Percentiles rank a stretch among this genome's conserved stretches.
Evolutionary conservation across 306 rosid species (phyloP).

Genomic region (Quercus rubra): DNA sequence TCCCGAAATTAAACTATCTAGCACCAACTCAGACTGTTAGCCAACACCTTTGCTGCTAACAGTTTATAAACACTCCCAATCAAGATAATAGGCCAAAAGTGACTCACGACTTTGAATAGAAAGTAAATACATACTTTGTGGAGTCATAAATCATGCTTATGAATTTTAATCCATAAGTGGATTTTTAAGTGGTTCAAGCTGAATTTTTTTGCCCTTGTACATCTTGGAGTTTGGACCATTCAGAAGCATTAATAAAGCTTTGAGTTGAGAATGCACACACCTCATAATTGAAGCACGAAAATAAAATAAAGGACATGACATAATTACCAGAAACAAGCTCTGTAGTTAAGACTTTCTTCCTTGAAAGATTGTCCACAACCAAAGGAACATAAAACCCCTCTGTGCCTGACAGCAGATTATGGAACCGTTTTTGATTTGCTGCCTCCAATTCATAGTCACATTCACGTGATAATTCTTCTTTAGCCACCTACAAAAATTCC

Average conservation of each 20-base stretch:
- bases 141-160: background rate
- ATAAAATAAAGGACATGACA: conserved; percentile 12
- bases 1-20: no score
- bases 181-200: background rate
- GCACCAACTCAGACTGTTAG: no score
- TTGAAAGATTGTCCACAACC: conserved; percentile 72
- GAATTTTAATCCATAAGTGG: background rate
- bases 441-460: conserved; percentile 93
- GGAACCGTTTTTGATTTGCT: conserved; percentile 73
- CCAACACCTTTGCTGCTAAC: no score
- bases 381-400: conserved; percentile 81
- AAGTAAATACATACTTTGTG: background rate
- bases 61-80: no score
- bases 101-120: background rate
- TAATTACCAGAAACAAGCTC: conserved; percentile 75
- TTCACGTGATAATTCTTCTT: conserved; percentile 85
- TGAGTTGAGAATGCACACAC: background rate
- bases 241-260: background rate
- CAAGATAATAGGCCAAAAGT: no score
- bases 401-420: conserved; percentile 45
- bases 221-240: background rate
- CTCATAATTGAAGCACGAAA: conserved; percentile 15
- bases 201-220: background rate
- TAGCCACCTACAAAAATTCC: conserved; percentile 67
- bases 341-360: conserved; percentile 75